Evolutionary conservation across 176 grass and related monocot species (phyloP), one percentile per base, ranked within the genome.

Genomic region (Ensete ventricosum): DNA sequence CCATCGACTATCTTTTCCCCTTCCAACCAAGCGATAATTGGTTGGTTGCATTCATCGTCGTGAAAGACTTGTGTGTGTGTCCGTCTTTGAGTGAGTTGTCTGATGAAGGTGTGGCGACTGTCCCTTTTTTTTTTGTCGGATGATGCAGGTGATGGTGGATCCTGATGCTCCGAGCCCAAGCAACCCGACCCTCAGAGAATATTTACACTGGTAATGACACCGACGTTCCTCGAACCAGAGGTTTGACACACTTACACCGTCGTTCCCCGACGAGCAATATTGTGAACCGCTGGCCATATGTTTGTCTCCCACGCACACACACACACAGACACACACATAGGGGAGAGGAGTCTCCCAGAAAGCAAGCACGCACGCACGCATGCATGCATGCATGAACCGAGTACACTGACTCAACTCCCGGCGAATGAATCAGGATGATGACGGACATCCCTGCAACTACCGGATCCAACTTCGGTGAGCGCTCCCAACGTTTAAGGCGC

Each of bases 141-240:
- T 79, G 68, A 52, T 82, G 23, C 81, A 96, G 92, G 58, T 89
- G 69, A 52, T 92, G 81, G 83, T 90, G 53, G 92, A 96, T 77
- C 92, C 89, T 11, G 92, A 96, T 20, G 92, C 89, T 29, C 89
- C 89, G 63, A 92, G 89, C 62, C 87, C 89, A 65, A 92, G 83
- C 59, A 34, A 90, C 54, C 89, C 92, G 53, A 80, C 79, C 79
- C 64, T 89, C 20, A 92, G 81, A 52, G 87, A 96, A 75, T 96
- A 90, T 58, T 82, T 96, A 81, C 92, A 92, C 81, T 92, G 92
- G 92, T 96, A 85, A 82, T 57, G 1, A 57, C 29, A 23, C 24
- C 24, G 24, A 34, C 29, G 0, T 0, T 34, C 29, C 3, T 34
- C 29, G 29, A 34, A 34, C 29, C 29, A 4, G 29, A 4, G 29